These are phyloP conservation scores for Pleurotus tuoliensis DNA, from an alignment of 768 basidiomycete species.

Conservation along the genomic window DNA sequence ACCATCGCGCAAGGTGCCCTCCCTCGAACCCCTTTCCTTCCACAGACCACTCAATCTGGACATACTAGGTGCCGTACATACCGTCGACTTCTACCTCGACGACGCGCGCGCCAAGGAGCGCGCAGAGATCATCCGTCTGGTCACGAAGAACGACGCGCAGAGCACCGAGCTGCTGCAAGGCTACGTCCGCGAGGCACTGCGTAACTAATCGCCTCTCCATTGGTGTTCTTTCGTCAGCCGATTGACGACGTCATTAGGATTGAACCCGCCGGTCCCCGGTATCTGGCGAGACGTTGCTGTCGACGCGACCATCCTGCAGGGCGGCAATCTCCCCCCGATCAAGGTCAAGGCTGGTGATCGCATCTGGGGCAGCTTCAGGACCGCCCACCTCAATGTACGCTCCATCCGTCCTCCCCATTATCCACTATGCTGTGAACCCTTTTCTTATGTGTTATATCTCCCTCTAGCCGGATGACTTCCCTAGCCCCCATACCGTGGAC, in stretches of 20 bases:
- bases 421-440: too few species aligned
- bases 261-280: constrained; percentile 38
- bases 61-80: constrained; percentile 33
- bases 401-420: background rate
- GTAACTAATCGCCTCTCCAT: constrained; percentile 23
- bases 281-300: constrained; percentile 35
- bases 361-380: constrained; percentile 36
- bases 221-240: background rate
- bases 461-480: constrained; percentile 36
- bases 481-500: constrained; percentile 34
- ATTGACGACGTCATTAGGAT: constrained; percentile 11
- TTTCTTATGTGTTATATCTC: too few species aligned
- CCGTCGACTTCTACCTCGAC: constrained; percentile 54
- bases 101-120: constrained; percentile 34
- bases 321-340: constrained; percentile 27
- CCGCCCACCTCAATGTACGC: constrained; percentile 38
- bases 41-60: too few species aligned
- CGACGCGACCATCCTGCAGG: constrained; percentile 31
- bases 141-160: constrained; percentile 24
- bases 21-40: too few species aligned
- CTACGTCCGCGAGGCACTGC: constrained; percentile 50
- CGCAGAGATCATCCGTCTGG: constrained; percentile 33
- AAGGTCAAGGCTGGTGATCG: constrained; percentile 36
- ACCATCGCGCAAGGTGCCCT: constrained; percentile 39
- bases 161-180: constrained; percentile 36